Conservation (phyloP, 306 rosid genomes). For the Lupinus albus region DNA sequence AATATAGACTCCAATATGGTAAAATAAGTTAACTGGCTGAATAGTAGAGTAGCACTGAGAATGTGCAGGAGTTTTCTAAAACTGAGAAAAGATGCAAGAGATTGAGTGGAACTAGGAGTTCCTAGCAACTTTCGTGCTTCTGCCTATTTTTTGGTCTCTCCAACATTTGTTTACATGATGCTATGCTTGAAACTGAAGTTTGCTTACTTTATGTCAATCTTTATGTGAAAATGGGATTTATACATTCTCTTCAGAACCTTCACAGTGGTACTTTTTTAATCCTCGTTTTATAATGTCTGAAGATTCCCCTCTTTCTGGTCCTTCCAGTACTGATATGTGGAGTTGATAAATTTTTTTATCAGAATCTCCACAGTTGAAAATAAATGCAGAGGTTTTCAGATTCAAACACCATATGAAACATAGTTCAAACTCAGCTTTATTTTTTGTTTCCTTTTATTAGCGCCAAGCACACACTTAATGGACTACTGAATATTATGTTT, state of each 20-base stretch:
- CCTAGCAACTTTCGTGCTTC: not conserved
- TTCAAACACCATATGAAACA: not conserved
- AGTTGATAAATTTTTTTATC: no score
- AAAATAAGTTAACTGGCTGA: not conserved
- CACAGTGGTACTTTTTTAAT: no score
- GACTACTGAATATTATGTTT: constrained; percentile 2
- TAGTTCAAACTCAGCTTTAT: not conserved
- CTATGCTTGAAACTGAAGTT: constrained; percentile 9
- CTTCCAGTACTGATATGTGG: not conserved
- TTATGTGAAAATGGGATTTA: constrained; percentile 10
- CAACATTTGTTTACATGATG: no score
- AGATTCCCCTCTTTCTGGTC: no score
- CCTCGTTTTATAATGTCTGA: no score
- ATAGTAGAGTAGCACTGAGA: not conserved
- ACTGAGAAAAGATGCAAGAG: not conserved
- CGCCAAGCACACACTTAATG: not conserved
- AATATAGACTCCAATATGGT: not conserved
- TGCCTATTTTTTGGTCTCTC: not conserved
- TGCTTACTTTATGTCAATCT: not conserved
- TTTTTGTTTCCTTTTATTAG: not conserved
- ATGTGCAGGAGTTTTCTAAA: not conserved
- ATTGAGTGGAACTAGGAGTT: constrained; percentile 6
- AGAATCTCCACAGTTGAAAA: not conserved
- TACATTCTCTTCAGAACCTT: not conserved
- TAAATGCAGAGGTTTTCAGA: constrained; percentile 2